Evolutionary conservation across 2,329 filamentous ascomycete species (phyloP).

Genomic region (Blastomyces gilchristii): DNA sequence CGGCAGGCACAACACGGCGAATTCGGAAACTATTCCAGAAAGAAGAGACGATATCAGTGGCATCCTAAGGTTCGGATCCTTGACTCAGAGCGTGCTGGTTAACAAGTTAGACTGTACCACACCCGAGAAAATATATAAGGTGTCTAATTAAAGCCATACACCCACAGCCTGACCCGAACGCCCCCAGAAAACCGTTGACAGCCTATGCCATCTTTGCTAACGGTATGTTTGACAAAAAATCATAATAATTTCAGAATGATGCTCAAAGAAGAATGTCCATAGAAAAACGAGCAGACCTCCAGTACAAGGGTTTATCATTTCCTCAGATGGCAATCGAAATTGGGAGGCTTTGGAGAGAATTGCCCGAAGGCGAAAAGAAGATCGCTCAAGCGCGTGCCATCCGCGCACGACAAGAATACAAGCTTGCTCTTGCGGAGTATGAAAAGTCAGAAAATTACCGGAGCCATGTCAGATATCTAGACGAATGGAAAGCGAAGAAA

Average conservation of each 20-base stretch:
- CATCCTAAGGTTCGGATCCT: conserved; percentile 9
- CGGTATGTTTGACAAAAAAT: conserved; percentile 4
- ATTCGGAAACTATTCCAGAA: conserved; percentile 1
- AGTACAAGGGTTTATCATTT: conserved; percentile 9
- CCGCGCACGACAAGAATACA: conserved; percentile 9
- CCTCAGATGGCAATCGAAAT: conserved; percentile 13
- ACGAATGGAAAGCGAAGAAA: conserved; percentile 9
- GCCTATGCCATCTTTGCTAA: conserved; percentile 11
- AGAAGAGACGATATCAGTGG: conserved; percentile 11
- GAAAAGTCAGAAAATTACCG: conserved; percentile 8
- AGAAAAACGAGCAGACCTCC: conserved; percentile 11
- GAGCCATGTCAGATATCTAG: conserved; percentile 8
- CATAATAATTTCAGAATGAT: background rate
- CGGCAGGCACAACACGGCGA: background rate
- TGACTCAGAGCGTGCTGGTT: conserved; percentile 1
- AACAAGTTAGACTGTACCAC: background rate
- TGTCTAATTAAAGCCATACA: background rate
- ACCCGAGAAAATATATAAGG: background rate
- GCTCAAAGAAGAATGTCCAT: background rate
- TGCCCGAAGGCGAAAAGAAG: conserved; percentile 10
- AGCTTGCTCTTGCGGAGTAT: conserved; percentile 6
- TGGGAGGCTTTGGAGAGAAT: conserved; percentile 10
- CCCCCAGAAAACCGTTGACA: conserved; percentile 11
- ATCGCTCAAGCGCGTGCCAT: conserved; percentile 6
- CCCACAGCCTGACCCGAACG: conserved; percentile 10